A percentile compares a stretch with the other conserved stretches of the same genome.
Evolutionary conservation across 441 rosid genomes (phyloP).

Genomic region (Iberis amara): DNA sequence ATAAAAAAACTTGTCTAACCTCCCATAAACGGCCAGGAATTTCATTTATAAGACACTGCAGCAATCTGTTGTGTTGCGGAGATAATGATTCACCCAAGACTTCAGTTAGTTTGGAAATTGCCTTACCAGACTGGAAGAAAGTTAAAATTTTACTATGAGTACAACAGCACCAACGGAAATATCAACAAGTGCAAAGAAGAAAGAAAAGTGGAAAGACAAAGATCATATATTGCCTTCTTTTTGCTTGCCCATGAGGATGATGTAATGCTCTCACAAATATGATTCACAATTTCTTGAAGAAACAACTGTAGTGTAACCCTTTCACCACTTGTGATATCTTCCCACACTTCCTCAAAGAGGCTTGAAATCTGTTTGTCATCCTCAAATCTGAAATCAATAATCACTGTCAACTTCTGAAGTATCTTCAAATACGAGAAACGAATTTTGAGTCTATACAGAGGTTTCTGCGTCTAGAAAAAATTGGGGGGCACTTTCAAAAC

Average conservation of each 20-base stretch:
- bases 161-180: conserved; percentile 11
- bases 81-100: conserved; percentile 85
- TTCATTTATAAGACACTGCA: conserved; percentile 69
- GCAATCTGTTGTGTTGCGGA: conserved; percentile 48
- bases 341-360: conserved; percentile 95
- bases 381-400: conserved; percentile 63
- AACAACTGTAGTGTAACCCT: conserved; percentile 76
- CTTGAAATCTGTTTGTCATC: conserved; percentile 80
- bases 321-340: conserved; percentile 87
- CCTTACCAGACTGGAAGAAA: conserved; percentile 67
- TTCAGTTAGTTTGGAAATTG: conserved; percentile 75
- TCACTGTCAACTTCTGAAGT: conserved; percentile 2
- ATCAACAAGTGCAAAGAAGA: conserved; percentile 9
- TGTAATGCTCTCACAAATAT: conserved; percentile 64
- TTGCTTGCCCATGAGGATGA: conserved; percentile 94
- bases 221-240: conserved; percentile 48
- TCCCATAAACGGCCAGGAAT: conserved; percentile 95
- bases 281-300: conserved; percentile 70
- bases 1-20: conserved; percentile 38
- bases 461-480: not conserved
- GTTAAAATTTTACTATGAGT: conserved; percentile 20
- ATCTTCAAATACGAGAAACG: not conserved
- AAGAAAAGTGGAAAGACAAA: conserved; percentile 17
- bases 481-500: too few relatives aligned
- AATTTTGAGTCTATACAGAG: not conserved